Conservation (phyloP, 768 basidiomycete genomes). For the Serendipita sp. region DNA sequence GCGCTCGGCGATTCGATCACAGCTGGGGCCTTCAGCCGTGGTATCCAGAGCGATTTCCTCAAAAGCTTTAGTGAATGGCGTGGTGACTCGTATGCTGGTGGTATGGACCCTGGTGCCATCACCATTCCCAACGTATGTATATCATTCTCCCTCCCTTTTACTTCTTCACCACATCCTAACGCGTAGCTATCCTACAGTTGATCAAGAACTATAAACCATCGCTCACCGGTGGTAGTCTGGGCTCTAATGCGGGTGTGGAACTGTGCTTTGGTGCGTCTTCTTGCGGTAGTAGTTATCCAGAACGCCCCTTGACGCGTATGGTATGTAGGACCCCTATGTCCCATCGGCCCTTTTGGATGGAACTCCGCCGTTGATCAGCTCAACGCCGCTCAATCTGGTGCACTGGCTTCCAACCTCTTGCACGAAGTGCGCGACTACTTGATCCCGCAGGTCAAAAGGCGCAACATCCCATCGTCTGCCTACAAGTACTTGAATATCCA, state of each 20-base stretch:
- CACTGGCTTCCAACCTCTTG: conserved; percentile 2
- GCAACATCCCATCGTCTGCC: background rate
- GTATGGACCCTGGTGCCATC: conserved; percentile 4
- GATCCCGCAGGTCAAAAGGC: conserved; percentile 4
- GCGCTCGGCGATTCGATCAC: conserved; percentile 6
- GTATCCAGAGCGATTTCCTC: background rate
- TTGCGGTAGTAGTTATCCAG: background rate
- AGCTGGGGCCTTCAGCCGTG: conserved; percentile 4
- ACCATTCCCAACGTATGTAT: conserved; percentile 8
- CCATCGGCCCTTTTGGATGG: conserved; percentile 7
- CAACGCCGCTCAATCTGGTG: conserved; percentile 8
- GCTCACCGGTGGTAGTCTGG: background rate
- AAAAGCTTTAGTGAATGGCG: conserved; percentile 6
- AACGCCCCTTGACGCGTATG: background rate
- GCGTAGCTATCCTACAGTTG: background rate
- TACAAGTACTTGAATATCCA: conserved; percentile 8
- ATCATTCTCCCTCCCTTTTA: background rate
- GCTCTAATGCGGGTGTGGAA: conserved; percentile 3
- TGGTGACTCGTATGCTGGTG: conserved; percentile 4
- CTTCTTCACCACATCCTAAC: too few species aligned
- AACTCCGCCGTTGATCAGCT: conserved; percentile 6
- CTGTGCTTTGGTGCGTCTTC: conserved; percentile 7
- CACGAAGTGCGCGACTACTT: conserved; percentile 8
- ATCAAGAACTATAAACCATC: conserved; percentile 1
- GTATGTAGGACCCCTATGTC: conserved; percentile 1